Evolutionary conservation across 2,329 filamentous ascomycete genomes (phyloP).

Genomic region (Metarhizium humberi): DNA sequence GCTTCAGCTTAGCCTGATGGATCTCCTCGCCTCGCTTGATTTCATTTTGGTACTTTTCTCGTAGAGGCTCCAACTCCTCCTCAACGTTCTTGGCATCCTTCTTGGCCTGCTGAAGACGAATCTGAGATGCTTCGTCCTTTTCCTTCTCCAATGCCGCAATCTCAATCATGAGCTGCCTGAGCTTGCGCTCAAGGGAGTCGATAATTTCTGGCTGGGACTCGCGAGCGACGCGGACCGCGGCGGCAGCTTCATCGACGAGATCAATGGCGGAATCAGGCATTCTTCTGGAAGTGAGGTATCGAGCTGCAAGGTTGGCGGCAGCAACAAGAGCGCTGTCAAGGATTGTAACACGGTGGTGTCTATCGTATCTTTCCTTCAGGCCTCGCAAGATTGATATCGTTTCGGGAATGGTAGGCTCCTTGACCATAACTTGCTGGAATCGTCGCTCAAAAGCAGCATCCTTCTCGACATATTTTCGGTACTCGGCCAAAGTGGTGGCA

Average conservation of each 20-base stretch:
- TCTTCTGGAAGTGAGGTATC: slow-evolving; percentile 84
- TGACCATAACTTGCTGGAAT: slow-evolving; percentile 96
- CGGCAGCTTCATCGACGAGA: slow-evolving; percentile 89
- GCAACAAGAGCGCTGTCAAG: slow-evolving; percentile 88
- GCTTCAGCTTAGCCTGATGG: slow-evolving; percentile 89
- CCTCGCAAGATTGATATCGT: slow-evolving; percentile 98
- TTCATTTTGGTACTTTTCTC: slow-evolving; percentile 92
- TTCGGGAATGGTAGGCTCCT: slow-evolving; percentile 81
- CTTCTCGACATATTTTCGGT: slow-evolving; percentile 98
- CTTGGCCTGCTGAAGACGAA: slow-evolving; percentile 71
- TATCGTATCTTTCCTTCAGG: slow-evolving; percentile 95
- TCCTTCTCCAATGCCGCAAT: slow-evolving; percentile 92
- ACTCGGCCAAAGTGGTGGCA: slow-evolving; percentile 89
- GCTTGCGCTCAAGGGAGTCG: slow-evolving; percentile 83
- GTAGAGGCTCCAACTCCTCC: slow-evolving; percentile 83
- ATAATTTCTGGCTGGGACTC: slow-evolving; percentile 96
- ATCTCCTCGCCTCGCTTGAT: slow-evolving; percentile 86
- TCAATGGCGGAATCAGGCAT: slow-evolving; percentile 96
- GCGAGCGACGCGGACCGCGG: slow-evolving; percentile 88
- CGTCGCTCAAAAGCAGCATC: slow-evolving; percentile 95
- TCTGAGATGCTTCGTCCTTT: slow-evolving; percentile 85
- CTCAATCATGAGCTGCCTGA: slow-evolving; percentile 90
- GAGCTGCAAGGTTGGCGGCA: slow-evolving; percentile 81
- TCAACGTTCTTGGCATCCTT: slow-evolving; percentile 90
- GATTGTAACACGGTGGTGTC: slow-evolving; percentile 96